Evolutionary conservation across 139 green algal genomes (phyloP).

Genomic region (Micromonas commoda): DNA sequence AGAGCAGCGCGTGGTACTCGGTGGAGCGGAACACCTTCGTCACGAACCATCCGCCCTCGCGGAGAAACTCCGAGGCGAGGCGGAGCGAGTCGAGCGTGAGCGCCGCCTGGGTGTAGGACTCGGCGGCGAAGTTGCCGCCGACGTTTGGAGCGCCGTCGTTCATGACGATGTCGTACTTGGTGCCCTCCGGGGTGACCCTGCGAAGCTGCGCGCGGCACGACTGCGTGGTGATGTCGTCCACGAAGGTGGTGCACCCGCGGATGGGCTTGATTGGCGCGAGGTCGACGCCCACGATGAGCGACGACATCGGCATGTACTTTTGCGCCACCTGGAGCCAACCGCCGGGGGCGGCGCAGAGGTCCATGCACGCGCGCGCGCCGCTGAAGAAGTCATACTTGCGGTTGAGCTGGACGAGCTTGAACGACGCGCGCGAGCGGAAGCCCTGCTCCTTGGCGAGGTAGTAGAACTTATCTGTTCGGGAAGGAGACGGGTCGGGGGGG

Average conservation of each 20-base stretch:
- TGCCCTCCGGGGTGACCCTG: slow-evolving; percentile 42
- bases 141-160: slow-evolving; percentile 98
- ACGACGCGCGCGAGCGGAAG: slow-evolving; percentile 93
- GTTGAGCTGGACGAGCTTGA: slow-evolving; percentile 99
- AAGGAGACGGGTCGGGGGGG: not conserved
- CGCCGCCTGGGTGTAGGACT: slow-evolving; percentile 54
- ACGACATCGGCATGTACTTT: slow-evolving; percentile 86
- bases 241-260: slow-evolving; percentile 69
- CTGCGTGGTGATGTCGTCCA: slow-evolving; percentile 91
- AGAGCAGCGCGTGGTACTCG: slow-evolving; percentile 96
- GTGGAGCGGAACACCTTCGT: slow-evolving; percentile 88
- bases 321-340: slow-evolving; percentile 68
- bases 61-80: slow-evolving; percentile 86
- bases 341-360: slow-evolving; percentile 95
- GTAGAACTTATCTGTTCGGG: slow-evolving; percentile 91
- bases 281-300: slow-evolving; percentile 90
- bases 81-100: slow-evolving; percentile 28
- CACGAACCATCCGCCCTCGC: slow-evolving; percentile 82
- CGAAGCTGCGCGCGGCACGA: slow-evolving; percentile 62
- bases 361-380: slow-evolving; percentile 66
- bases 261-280: slow-evolving; percentile 88
- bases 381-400: slow-evolving; percentile 89
- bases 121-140: slow-evolving; percentile 79
- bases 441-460: slow-evolving; percentile 97
- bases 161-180: slow-evolving; percentile 75